phyloP scores from a whole-genome alignment of 306 rosid species.

The Gastrolobium villosum region DNA sequence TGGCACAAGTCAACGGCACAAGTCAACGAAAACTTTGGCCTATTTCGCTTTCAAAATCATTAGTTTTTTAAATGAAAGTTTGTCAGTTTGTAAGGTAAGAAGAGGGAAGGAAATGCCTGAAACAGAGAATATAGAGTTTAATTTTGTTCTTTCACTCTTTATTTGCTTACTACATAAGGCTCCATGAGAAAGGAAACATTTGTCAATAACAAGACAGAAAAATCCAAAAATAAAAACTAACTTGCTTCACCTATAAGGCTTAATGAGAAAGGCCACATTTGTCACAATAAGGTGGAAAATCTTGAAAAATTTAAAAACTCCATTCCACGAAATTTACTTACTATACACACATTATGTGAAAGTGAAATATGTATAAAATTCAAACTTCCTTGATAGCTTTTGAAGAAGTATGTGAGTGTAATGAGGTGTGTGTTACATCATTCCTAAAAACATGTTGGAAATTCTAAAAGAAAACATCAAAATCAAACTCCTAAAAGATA shows the following conservation, averaged over 20 bases:
- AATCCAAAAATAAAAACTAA: neutral
- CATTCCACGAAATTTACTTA: neutral
- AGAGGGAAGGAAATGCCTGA: slow-evolving; percentile 16
- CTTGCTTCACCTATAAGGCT: slow-evolving; percentile 1
- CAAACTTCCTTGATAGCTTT: neutral
- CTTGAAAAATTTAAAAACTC: neutral
- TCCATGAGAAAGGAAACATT: slow-evolving; percentile 12
- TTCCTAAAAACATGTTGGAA: slow-evolving; percentile 20
- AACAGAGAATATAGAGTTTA: neutral
- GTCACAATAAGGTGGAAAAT: slow-evolving; percentile 16
- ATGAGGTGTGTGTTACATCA: slow-evolving; percentile 30
- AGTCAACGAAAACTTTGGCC: slow-evolving; percentile 43
- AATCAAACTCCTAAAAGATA: slow-evolving; percentile 2
- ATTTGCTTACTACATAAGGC: slow-evolving; percentile 38
- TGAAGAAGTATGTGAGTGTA: slow-evolving; percentile 14
- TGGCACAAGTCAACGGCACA: slow-evolving; percentile 40
- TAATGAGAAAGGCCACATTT: slow-evolving; percentile 12
- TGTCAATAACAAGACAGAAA: slow-evolving; percentile 39
- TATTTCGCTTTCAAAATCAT: slow-evolving; percentile 45
- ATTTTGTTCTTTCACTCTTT: slow-evolving; percentile 18
- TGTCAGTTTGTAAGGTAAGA: slow-evolving; percentile 20
- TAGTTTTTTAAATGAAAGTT: slow-evolving; percentile 41
- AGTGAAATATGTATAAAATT: slow-evolving; percentile 25
- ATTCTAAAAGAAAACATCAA: slow-evolving; percentile 5
- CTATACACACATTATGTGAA: slow-evolving; percentile 14